Conservation (phyloP, 805 yeast genomes). For the Lipomyces japonicus region DNA sequence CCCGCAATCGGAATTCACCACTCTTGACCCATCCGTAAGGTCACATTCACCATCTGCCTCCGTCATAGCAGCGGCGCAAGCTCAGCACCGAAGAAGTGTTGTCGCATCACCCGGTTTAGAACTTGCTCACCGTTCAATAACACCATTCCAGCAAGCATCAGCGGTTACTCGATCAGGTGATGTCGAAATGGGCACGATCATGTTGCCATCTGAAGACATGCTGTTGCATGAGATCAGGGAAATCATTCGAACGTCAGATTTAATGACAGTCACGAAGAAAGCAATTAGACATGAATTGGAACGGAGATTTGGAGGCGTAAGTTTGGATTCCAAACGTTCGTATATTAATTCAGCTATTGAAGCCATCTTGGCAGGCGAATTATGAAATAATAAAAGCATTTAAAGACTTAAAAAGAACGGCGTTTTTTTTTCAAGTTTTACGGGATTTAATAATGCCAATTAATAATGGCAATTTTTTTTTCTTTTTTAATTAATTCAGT, state of each 20-base stretch:
- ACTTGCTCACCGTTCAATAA: conserved; percentile 2
- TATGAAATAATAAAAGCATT: too few relatives aligned
- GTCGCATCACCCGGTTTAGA: neutral
- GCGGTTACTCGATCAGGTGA: conserved; percentile 17
- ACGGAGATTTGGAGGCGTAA: conserved; percentile 36
- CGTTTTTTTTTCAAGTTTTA: too few relatives aligned
- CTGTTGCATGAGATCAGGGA: conserved; percentile 39
- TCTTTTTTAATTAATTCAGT: too few relatives aligned
- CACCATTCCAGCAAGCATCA: conserved; percentile 10
- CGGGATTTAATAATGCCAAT: too few relatives aligned
- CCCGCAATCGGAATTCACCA: conserved; percentile 8
- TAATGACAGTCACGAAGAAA: conserved; percentile 41
- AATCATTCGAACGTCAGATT: conserved; percentile 40
- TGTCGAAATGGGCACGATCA: conserved; percentile 31
- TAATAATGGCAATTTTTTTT: too few relatives aligned
- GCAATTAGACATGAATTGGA: conserved; percentile 39
- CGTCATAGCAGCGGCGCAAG: neutral
- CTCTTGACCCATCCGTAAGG: conserved; percentile 1
- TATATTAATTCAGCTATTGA: conserved; percentile 42
- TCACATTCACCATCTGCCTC: conserved; percentile 8
- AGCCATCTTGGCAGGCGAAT: conserved; percentile 41
- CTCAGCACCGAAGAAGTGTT: neutral
- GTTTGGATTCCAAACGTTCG: conserved; percentile 37
- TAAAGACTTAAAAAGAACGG: too few relatives aligned
- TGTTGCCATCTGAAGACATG: conserved; percentile 39